phyloP scores from a whole-genome alignment of 495 filamentous ascomycete species.

The Durotheca rogersii region DNA sequence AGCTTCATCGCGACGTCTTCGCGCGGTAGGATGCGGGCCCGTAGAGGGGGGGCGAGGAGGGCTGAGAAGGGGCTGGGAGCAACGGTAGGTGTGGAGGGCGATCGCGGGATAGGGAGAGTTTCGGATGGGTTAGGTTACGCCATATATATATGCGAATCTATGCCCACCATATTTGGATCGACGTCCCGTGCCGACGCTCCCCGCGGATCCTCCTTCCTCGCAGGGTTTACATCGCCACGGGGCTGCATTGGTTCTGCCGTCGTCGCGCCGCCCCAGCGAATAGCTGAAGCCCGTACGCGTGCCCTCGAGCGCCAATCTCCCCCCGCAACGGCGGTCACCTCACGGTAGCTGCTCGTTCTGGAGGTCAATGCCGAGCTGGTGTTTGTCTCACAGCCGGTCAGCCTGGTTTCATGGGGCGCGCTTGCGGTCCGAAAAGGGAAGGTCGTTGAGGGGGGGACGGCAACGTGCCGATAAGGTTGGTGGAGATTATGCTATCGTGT shows the following conservation, averaged over 20 bases:
- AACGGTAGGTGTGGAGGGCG: no score
- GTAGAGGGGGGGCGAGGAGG: neutral
- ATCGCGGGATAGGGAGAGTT: no score
- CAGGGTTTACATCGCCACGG: conserved; percentile 22
- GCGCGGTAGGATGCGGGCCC: neutral
- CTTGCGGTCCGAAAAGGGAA: conserved; percentile 25
- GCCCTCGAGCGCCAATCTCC: no score
- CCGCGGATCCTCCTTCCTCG: conserved; percentile 29
- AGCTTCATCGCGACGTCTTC: conserved; percentile 19
- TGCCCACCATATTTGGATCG: neutral
- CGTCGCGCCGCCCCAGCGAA: no score
- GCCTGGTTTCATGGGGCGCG: no score
- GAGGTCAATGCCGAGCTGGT: conserved; percentile 19
- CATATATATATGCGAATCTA: no score
- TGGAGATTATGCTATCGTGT: conserved; percentile 18
- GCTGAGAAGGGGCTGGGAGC: no score
- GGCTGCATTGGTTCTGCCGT: no score
- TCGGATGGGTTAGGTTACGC: neutral
- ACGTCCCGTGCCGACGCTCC: neutral
- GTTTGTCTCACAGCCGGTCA: conserved; percentile 1
- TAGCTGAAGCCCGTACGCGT: no score
- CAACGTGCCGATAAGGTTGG: conserved; percentile 32
- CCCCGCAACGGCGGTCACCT: no score
- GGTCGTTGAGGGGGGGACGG: conserved; percentile 19
- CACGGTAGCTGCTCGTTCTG: conserved; percentile 26